phyloP scores from a whole-genome alignment of 768 basidiomycete genomes.

The Boletus speciosus region DNA sequence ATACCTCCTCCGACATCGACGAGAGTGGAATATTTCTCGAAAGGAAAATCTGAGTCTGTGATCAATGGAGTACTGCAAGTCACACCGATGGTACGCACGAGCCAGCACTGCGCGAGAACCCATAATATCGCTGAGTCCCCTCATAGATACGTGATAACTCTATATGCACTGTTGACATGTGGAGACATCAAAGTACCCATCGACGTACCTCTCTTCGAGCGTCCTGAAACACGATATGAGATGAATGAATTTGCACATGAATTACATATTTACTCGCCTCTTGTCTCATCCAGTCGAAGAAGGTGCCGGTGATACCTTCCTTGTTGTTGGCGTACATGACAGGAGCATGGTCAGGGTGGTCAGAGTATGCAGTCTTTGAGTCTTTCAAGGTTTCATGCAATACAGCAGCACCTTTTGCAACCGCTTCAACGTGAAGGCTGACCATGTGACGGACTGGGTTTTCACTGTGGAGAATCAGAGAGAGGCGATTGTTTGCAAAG shows the following conservation, averaged over 20 bases:
- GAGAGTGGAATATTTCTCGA: constrained; percentile 25
- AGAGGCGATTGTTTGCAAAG: constrained; percentile 36
- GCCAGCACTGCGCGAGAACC: constrained; percentile 24
- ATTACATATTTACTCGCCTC: constrained; percentile 12
- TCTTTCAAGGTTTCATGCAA: constrained; percentile 30
- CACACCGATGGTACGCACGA: constrained; percentile 7
- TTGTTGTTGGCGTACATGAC: constrained; percentile 20
- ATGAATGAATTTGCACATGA: not conserved
- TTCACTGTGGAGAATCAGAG: constrained; percentile 24
- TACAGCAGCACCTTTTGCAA: constrained; percentile 15
- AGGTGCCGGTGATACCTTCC: constrained; percentile 17
- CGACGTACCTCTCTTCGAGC: constrained; percentile 18
- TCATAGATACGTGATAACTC: constrained; percentile 26
- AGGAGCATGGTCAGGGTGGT: constrained; percentile 20
- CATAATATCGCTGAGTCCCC: constrained; percentile 21
- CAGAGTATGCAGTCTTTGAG: constrained; percentile 13
- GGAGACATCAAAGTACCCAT: not conserved
- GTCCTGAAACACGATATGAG: constrained; percentile 9
- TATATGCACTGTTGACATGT: not conserved
- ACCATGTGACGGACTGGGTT: constrained; percentile 23
- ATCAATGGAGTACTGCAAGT: not conserved
- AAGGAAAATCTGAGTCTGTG: constrained; percentile 30
- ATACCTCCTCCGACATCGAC: constrained; percentile 37
- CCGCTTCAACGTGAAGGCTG: constrained; percentile 16
- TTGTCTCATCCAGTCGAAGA: constrained; percentile 24